These are phyloP conservation scores for Domatiomyces catenatus DNA, from an alignment of 2,329 filamentous ascomycete genomes.

Conservation along the genomic window DNA sequence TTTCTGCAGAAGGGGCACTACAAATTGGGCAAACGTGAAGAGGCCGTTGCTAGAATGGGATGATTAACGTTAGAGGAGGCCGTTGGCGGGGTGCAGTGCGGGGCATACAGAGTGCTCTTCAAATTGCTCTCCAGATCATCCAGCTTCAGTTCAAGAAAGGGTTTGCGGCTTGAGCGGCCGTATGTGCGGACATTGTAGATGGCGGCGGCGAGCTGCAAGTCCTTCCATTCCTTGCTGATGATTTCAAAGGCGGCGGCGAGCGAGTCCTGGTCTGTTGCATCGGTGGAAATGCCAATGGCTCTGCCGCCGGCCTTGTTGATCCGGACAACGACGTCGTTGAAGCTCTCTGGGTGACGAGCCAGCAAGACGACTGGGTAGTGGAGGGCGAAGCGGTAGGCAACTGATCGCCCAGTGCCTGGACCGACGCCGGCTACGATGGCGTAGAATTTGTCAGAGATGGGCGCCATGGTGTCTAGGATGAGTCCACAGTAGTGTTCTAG, in stretches of 20 bases:
- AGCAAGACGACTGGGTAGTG: constrained; percentile 60
- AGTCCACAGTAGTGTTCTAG: no score
- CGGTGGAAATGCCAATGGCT: constrained; percentile 55
- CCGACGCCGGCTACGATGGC: constrained; percentile 32
- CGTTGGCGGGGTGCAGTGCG: no score
- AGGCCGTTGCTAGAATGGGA: constrained; percentile 29
- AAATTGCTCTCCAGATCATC: constrained; percentile 16
- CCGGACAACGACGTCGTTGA: constrained; percentile 49
- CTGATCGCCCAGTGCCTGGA: constrained; percentile 23
- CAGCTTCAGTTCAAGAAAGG: constrained; percentile 18
- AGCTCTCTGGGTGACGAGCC: constrained; percentile 52
- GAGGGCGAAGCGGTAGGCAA: constrained; percentile 44
- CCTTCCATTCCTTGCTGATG: constrained; percentile 32
- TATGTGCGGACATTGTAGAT: constrained; percentile 35
- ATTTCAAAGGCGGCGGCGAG: constrained; percentile 29
- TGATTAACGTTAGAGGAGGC: constrained; percentile 16
- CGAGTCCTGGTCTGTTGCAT: constrained; percentile 40
- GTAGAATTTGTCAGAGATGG: constrained; percentile 13
- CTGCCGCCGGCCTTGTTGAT: constrained; percentile 53
- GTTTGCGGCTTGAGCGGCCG: constrained; percentile 8
- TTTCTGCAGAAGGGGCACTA: constrained; percentile 33
- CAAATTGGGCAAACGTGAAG: constrained; percentile 35
- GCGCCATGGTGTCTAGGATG: neutral
- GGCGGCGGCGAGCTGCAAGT: constrained; percentile 24
- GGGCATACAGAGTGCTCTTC: constrained; percentile 6